phyloP scores from a whole-genome alignment of 768 basidiomycete genomes.

The Mrakia gelida region DNA sequence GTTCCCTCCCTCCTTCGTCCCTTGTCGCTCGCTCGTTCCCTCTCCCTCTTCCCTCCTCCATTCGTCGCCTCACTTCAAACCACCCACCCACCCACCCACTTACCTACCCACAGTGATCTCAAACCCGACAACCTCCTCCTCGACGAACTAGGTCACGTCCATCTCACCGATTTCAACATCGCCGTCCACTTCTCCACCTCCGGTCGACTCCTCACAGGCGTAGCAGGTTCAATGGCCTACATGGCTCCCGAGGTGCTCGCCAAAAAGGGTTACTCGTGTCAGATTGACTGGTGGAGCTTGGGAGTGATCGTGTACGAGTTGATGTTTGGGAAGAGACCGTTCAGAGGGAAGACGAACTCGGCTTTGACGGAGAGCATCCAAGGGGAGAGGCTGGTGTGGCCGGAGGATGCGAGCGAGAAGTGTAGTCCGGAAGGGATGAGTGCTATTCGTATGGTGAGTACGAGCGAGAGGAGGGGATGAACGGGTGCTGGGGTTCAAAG shows the following conservation, averaged over 20 bases:
- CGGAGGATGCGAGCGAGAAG: slow-evolving; percentile 77
- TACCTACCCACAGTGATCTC: slow-evolving; percentile 60
- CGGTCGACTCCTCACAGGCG: slow-evolving; percentile 76
- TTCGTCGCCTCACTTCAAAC: no score
- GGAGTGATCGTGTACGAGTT: slow-evolving; percentile 91
- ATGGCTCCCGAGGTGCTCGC: slow-evolving; percentile 96
- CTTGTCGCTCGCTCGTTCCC: no score
- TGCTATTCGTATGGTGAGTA: slow-evolving; percentile 49
- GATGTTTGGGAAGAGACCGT: slow-evolving; percentile 84
- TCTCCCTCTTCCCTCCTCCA: neutral
- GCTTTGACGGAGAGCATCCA: slow-evolving; percentile 89
- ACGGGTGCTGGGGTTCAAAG: neutral
- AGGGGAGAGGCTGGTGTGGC: slow-evolving; percentile 80
- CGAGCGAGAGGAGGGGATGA: neutral
- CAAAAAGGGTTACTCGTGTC: slow-evolving; percentile 89
- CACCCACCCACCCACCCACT: no score
- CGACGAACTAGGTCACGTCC: slow-evolving; percentile 88
- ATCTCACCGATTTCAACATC: slow-evolving; percentile 98
- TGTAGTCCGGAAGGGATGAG: slow-evolving; percentile 73
- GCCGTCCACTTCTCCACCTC: slow-evolving; percentile 85
- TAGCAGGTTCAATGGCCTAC: slow-evolving; percentile 98
- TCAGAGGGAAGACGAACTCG: slow-evolving; percentile 87
- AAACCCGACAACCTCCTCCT: slow-evolving; percentile 97
- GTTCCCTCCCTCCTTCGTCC: no score
- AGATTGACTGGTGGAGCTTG: slow-evolving; percentile 96